Conservation (phyloP, 352 stramenopile genomes). For the Phytophthora rubi region DNA sequence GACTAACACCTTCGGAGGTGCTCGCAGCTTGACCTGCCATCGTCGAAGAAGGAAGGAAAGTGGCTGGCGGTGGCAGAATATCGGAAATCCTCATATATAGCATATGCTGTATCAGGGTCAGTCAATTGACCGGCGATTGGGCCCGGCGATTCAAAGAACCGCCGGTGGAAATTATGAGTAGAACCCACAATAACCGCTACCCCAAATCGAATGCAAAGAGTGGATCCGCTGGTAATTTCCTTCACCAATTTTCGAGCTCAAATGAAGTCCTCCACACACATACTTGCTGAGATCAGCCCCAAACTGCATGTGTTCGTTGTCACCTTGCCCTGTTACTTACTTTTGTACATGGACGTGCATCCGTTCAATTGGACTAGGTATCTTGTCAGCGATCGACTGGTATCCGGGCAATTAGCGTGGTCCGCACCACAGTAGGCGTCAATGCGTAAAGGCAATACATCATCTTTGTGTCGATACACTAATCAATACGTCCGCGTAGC, state of each 20-base stretch:
- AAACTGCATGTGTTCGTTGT: constrained; percentile 3
- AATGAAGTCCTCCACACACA: not conserved
- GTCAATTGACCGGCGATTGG: not conserved
- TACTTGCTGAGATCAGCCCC: not conserved
- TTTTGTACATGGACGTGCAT: constrained; percentile 5
- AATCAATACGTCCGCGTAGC: not conserved
- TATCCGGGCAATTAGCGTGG: constrained; percentile 8
- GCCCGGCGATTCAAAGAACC: not conserved
- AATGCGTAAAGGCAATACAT: not conserved
- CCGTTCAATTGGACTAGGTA: constrained; percentile 8
- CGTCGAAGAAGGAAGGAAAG: too few relatives aligned
- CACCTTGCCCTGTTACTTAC: constrained; percentile 11
- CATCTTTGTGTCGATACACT: not conserved
- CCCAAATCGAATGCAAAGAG: too few relatives aligned
- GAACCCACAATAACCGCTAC: not conserved
- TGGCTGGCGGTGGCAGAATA: too few relatives aligned
- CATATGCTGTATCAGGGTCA: too few relatives aligned
- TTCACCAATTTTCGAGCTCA: constrained; percentile 5
- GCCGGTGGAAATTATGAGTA: constrained; percentile 27
- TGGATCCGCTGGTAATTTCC: not conserved
- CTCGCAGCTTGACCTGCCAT: too few relatives aligned
- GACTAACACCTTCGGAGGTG: too few relatives aligned
- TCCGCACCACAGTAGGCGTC: constrained; percentile 5
- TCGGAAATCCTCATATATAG: too few relatives aligned
- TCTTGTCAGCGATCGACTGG: constrained; percentile 6